Conservation (phyloP, 176 grass and related monocot species). For the Eleusine indica region DNA sequence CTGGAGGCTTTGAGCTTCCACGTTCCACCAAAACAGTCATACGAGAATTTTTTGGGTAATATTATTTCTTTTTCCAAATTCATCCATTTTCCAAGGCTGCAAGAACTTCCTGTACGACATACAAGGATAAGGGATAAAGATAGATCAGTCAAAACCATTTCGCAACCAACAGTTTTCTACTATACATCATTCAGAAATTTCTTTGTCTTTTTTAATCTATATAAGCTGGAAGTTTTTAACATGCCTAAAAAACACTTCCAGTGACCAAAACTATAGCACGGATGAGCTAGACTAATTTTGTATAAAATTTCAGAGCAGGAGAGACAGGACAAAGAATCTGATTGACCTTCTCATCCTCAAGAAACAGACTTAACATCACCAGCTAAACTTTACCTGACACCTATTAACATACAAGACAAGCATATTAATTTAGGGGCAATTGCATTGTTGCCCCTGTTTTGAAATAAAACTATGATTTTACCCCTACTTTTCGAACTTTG, state of each 20-base stretch:
- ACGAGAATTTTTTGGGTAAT: background rate
- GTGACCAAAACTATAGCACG: background rate
- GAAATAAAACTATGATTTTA: no score
- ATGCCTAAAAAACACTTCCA: background rate
- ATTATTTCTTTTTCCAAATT: background rate
- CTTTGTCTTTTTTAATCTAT: slow-evolving; percentile 2
- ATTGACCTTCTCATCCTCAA: background rate
- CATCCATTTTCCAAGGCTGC: background rate
- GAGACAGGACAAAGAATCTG: background rate
- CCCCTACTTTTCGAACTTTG: no score
- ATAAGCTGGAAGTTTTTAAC: background rate
- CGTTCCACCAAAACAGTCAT: background rate
- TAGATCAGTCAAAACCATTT: slow-evolving; percentile 17
- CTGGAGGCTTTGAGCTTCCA: background rate
- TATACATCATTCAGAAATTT: background rate
- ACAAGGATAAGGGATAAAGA: background rate
- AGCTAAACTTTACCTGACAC: slow-evolving; percentile 15
- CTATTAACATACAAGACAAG: background rate
- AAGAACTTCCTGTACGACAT: slow-evolving; percentile 6
- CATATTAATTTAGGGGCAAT: no score
- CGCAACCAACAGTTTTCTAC: background rate
- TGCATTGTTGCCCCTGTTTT: background rate
- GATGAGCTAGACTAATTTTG: slow-evolving; percentile 10
- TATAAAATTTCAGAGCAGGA: background rate
- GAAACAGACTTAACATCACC: slow-evolving; percentile 8